Percentiles rank a stretch among this genome's conserved stretches.
Evolutionary conservation across 2,329 filamentous ascomycete species (phyloP).

Genomic region (Claviceps capensis): DNA sequence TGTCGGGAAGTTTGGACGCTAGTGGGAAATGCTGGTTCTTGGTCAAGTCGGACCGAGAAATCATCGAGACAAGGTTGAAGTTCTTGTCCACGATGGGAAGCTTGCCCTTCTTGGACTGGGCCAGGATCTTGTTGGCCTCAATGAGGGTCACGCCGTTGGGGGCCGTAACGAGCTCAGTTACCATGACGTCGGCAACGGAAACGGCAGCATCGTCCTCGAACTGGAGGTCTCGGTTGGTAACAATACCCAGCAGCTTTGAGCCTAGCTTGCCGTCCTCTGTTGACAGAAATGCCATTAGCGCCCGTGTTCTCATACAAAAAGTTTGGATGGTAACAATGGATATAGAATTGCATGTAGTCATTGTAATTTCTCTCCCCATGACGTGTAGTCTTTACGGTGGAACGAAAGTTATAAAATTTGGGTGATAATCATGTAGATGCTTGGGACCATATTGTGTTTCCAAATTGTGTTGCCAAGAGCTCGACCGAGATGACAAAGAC

Average conservation of each 20-base stretch:
- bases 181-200: constrained; percentile 83
- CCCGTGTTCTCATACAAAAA: background rate
- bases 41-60: constrained; percentile 89
- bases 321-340: background rate
- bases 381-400: constrained; percentile 85
- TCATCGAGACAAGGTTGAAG: constrained; percentile 79
- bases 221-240: constrained; percentile 95
- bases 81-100: constrained; percentile 78
- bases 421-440: constrained; percentile 61
- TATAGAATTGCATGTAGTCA: constrained; percentile 15
- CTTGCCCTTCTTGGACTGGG: constrained; percentile 97
- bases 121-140: constrained; percentile 87
- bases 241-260: constrained; percentile 92
- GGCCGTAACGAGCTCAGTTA: constrained; percentile 84
- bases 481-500: constrained; percentile 8
- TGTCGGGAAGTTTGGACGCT: constrained; percentile 89
- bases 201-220: constrained; percentile 68
- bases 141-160: constrained; percentile 65
- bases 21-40: constrained; percentile 97
- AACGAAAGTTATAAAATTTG: constrained; percentile 96
- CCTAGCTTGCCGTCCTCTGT: constrained; percentile 82
- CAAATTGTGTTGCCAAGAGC: background rate
- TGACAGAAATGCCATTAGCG: constrained; percentile 5
- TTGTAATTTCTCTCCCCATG: constrained; percentile 53
- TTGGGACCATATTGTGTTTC: constrained; percentile 9